phyloP scores from a whole-genome alignment of 2,329 filamentous ascomycete genomes.

The Verticillium longisporum region DNA sequence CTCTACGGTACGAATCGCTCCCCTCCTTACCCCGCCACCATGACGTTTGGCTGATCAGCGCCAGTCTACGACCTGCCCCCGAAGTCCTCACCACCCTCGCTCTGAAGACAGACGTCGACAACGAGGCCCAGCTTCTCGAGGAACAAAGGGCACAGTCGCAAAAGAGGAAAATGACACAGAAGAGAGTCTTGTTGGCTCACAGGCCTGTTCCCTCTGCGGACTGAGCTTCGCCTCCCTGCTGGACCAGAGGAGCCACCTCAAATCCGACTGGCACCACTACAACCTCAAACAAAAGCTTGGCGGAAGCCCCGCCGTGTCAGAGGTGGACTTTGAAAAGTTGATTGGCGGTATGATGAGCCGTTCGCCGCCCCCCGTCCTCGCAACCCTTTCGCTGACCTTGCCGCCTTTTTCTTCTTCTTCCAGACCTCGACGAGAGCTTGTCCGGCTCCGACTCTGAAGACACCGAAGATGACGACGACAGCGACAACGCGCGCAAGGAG shows the following conservation, averaged over 20 bases:
- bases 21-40: constrained; percentile 7
- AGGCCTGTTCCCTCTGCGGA: constrained; percentile 74
- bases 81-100: constrained; percentile 65
- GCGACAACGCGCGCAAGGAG: constrained; percentile 50
- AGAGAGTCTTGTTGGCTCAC: constrained; percentile 51
- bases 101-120: constrained; percentile 28
- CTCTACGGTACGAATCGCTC: constrained; percentile 36
- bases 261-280: constrained; percentile 88
- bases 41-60: constrained; percentile 10
- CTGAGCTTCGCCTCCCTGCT: constrained; percentile 64
- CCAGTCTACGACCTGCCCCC: constrained; percentile 73
- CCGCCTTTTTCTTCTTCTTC: no score
- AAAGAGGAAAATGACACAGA: constrained; percentile 12
- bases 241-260: constrained; percentile 80
- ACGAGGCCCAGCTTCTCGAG: constrained; percentile 3
- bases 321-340: constrained; percentile 79
- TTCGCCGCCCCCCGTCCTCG: not conserved
- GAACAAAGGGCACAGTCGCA: constrained; percentile 13
- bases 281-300: constrained; percentile 90
- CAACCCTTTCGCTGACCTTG: not conserved
- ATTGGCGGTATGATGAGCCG: constrained; percentile 41
- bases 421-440: constrained; percentile 78
- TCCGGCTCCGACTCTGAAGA: constrained; percentile 81
- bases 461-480: constrained; percentile 57
- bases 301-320: constrained; percentile 63